Evolutionary conservation across 2,329 filamentous ascomycete genomes (phyloP).

Genomic region (Pezicula neosporulosa): DNA sequence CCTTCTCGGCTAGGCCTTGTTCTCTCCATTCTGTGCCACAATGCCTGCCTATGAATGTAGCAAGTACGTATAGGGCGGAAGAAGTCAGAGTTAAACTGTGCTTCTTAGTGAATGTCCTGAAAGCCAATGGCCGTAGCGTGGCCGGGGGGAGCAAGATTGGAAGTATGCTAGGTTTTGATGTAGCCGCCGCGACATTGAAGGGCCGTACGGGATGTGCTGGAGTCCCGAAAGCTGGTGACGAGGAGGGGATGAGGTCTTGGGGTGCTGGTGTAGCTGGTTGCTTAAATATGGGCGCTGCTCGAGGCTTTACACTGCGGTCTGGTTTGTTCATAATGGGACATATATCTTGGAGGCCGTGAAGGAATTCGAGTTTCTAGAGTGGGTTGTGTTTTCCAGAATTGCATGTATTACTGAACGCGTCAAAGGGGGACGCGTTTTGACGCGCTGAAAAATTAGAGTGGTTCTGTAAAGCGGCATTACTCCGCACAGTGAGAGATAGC

Average conservation of each 20-base stretch:
- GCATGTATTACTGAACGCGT: background rate
- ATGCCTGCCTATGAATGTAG: conserved; percentile 85
- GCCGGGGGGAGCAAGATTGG: conserved; percentile 87
- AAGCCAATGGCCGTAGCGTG: conserved; percentile 84
- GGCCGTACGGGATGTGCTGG: conserved; percentile 75
- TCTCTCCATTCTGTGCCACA: conserved; percentile 97
- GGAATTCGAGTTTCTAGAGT: no score
- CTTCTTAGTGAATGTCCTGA: conserved; percentile 95
- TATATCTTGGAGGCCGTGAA: background rate
- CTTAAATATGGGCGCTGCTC: conserved; percentile 24
- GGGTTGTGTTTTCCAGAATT: background rate
- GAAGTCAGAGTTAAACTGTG: conserved; percentile 91
- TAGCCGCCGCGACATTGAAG: conserved; percentile 34
- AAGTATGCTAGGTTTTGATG: conserved; percentile 52
- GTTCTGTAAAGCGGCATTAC: background rate
- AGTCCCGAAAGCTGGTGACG: conserved; percentile 86
- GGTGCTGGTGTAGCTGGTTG: conserved; percentile 20
- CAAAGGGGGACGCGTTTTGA: conserved; percentile 11
- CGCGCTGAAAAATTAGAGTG: conserved; percentile 4
- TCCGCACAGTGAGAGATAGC: no score
- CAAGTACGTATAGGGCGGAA: conserved; percentile 78
- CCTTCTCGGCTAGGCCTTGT: conserved; percentile 86
- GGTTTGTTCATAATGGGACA: conserved; percentile 20
- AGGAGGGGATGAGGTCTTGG: conserved; percentile 70
- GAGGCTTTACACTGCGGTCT: conserved; percentile 18